Percentiles rank a stretch among this genome's conserved stretches.
These are phyloP conservation scores for Akanthomyces muscarius DNA, from an alignment of 2,329 filamentous ascomycete species.

Conservation along the genomic window DNA sequence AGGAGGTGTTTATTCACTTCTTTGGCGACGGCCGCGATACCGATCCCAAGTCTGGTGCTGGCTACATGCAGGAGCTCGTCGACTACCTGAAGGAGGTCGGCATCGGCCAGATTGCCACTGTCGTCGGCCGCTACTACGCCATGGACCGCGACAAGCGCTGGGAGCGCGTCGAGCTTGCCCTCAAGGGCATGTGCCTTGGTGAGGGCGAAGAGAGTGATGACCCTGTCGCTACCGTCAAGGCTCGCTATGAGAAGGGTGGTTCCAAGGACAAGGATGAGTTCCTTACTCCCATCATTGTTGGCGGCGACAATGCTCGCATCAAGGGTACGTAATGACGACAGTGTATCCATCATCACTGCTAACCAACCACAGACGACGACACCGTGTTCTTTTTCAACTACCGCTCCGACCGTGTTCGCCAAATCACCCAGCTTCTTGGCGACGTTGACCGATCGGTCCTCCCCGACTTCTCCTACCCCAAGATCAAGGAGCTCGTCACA, in stretches of 20 bases:
- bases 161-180: constrained; percentile 86
- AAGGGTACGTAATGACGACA: constrained; percentile 54
- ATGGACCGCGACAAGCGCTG: constrained; percentile 99
- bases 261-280: constrained; percentile 86
- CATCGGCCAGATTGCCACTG: constrained; percentile 80
- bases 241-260: constrained; percentile 73
- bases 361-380: constrained; percentile 63
- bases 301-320: constrained; percentile 79
- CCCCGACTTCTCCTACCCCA: constrained; percentile 90
- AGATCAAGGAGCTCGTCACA: constrained; percentile 78
- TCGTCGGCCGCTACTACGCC: constrained; percentile 94
- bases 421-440: constrained; percentile 91
- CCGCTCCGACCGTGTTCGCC: constrained; percentile 93
- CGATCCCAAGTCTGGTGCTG: constrained; percentile 88
- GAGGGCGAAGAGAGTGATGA: constrained; percentile 85
- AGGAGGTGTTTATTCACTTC: constrained; percentile 97
- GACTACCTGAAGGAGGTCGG: constrained; percentile 79
- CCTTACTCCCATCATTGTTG: constrained; percentile 93
- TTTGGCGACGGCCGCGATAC: constrained; percentile 98
- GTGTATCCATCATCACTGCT: not conserved
- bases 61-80: constrained; percentile 83
- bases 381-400: constrained; percentile 99
- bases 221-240: constrained; percentile 80
- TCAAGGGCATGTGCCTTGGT: constrained; percentile 81
- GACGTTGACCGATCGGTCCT: constrained; percentile 86